Conservation (phyloP, 2,329 filamentous ascomycete genomes). For the Claviceps capensis region DNA sequence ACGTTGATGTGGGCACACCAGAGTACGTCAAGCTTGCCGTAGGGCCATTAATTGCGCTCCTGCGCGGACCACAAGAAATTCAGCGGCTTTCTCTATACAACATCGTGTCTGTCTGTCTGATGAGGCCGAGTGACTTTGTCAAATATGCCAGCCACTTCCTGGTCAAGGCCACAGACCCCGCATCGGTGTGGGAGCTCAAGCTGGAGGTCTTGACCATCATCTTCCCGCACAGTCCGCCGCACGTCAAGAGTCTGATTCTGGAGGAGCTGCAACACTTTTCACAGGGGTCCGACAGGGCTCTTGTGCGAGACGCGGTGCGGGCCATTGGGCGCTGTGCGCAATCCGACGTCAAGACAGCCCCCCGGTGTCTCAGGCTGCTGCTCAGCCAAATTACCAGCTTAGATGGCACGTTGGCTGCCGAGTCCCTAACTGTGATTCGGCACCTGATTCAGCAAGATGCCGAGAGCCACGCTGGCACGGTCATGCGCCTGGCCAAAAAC, state of each 20-base stretch:
- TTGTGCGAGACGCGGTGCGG: slow-evolving; percentile 79
- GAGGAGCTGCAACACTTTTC: slow-evolving; percentile 93
- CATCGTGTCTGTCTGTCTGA: slow-evolving; percentile 81
- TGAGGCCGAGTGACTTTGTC: slow-evolving; percentile 66
- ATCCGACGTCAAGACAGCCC: slow-evolving; percentile 53
- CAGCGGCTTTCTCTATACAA: slow-evolving; percentile 86
- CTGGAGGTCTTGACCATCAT: slow-evolving; percentile 82
- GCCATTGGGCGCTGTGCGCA: slow-evolving; percentile 92
- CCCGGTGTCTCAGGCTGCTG: slow-evolving; percentile 69
- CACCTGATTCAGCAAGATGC: slow-evolving; percentile 92
- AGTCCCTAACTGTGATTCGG: slow-evolving; percentile 86
- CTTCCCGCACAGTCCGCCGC: slow-evolving; percentile 66
- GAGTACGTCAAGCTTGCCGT: slow-evolving; percentile 63
- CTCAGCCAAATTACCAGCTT: slow-evolving; percentile 78
- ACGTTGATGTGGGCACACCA: slow-evolving; percentile 68
- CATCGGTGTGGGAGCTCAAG: slow-evolving; percentile 80
- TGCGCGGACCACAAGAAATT: slow-evolving; percentile 75
- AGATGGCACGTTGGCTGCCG: slow-evolving; percentile 77
- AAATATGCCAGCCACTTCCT: slow-evolving; percentile 84
- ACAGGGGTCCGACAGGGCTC: slow-evolving; percentile 53
- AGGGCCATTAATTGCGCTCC: slow-evolving; percentile 72
- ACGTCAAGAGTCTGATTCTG: slow-evolving; percentile 73
- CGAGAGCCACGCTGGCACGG: slow-evolving; percentile 65
- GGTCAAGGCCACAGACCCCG: slow-evolving; percentile 63
- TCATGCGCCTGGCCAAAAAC: slow-evolving; percentile 79